Conservation (phyloP, 2,329 filamentous ascomycete species). For the Calonectria fujianensis region DNA sequence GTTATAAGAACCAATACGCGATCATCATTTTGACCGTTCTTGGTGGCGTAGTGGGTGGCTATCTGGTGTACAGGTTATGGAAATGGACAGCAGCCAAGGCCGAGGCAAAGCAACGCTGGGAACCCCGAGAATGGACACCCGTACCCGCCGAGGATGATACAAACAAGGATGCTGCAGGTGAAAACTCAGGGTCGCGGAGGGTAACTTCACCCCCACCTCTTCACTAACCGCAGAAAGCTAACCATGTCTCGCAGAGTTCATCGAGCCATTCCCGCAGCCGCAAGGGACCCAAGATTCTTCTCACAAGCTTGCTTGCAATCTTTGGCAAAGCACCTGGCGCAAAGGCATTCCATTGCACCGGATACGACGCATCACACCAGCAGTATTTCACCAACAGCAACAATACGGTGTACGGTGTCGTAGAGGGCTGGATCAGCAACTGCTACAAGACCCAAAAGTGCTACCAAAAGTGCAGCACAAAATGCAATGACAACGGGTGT, state of each 20-base stretch:
- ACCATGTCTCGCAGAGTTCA: neutral
- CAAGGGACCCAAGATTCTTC: slow-evolving; percentile 3
- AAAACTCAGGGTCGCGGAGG: neutral
- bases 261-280: neutral
- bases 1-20: slow-evolving; percentile 3
- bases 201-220: neutral
- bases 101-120: neutral
- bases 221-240: neutral
- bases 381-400: slow-evolving; percentile 12
- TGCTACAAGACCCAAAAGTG: slow-evolving; percentile 5
- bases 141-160: neutral
- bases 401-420: neutral
- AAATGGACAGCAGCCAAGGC: neutral
- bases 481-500: neutral
- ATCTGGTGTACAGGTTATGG: slow-evolving; percentile 6
- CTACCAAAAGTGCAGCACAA: neutral
- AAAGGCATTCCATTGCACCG: slow-evolving; percentile 6
- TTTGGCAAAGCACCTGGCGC: slow-evolving; percentile 3
- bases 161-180: neutral
- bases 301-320: neutral
- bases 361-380: neutral
- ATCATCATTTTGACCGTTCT: slow-evolving; percentile 19
- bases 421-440: slow-evolving; percentile 9
- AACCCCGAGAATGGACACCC: neutral
- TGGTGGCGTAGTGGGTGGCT: neutral